Base-by-base conservation (phyloP, 1,284 basidiomycete genomes). In the Farysia itapuensis region DNA sequence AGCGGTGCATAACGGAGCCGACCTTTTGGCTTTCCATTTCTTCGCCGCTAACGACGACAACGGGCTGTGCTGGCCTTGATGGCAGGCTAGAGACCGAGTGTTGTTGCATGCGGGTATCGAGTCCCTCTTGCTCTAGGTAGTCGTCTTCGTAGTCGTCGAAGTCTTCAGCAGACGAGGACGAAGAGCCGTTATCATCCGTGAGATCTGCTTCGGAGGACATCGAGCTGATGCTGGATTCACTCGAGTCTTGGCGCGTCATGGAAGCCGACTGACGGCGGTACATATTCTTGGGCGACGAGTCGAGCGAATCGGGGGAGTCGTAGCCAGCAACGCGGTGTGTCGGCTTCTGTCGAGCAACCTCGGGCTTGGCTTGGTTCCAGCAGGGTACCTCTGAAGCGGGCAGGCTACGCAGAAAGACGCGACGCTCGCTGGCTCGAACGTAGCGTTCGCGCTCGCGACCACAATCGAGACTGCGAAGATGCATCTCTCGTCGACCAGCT, bases 131-230 rank as follows among this genome's bases (percentile, higher is more conserved):
- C 43, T 71, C 64, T n/a, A 56, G 35, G 44, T 58, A 49, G 45
- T 74, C 67, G 26, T 72, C 54, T 50, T 72, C 69, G 40, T 70
- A 61, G 30, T 72, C 67, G 43, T 70, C 66, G 36, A 71, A 59
- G 28, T 70, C 70, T 35, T 70, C 72, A 1, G 70, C 60, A 16
- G 71, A 74, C 4, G 72, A 74, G 13, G 66, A 59, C 8, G 68
- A 65, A 7, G 70, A 72, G 31, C 71, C 71, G 15, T 73, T 73
- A 64, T 75, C 72, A 35, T 75, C 74, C 21, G 72, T 74, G 28
- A 73, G 53, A 31, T 74, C 72, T 9, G 68, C 74, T 35, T 71
- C 70, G 12, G 70, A 69, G 3, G 70, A 67, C 3, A 64, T 50
- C 14, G 60, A 54, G 40, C 64, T 66, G 41, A 41, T 39, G 36